Evolutionary conservation across 1,284 basidiomycete species (phyloP).

Genomic region (Athelia psychrophila): DNA sequence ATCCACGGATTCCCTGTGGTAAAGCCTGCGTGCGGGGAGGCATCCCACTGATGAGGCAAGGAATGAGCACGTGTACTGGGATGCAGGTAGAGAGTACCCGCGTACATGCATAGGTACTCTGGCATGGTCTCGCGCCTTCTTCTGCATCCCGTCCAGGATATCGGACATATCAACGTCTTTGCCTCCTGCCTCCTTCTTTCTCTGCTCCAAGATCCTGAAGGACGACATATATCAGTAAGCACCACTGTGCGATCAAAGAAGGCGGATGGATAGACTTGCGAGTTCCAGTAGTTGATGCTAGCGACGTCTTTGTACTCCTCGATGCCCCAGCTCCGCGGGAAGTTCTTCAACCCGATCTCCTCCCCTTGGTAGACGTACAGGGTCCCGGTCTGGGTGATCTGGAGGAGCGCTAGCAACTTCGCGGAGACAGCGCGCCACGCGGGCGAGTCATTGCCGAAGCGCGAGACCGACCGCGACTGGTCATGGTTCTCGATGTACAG

Average conservation of each 20-base stretch:
- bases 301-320: constrained; percentile 73
- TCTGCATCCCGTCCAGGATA: constrained; percentile 51
- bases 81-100: not conserved
- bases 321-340: constrained; percentile 63
- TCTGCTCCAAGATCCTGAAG: constrained; percentile 35
- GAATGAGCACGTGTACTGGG: not conserved
- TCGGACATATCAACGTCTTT: constrained; percentile 58
- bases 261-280: constrained; percentile 31
- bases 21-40: constrained; percentile 59
- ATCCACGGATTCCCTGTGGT: constrained; percentile 71
- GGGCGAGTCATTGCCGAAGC: constrained; percentile 58
- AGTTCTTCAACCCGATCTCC: constrained; percentile 70
- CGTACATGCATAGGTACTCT: constrained; percentile 62
- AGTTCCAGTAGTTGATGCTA: constrained; percentile 46
- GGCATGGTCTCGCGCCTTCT: constrained; percentile 70
- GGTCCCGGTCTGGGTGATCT: constrained; percentile 63
- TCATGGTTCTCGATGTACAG: constrained; percentile 71
- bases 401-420: constrained; percentile 63
- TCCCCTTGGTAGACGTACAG: constrained; percentile 75
- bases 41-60: constrained; percentile 53
- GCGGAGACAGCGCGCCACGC: constrained; percentile 53
- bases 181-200: constrained; percentile 28
- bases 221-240: too few relatives aligned
- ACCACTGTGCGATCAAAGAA: not conserved
- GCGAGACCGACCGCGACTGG: constrained; percentile 58